Percentiles rank a stretch among this genome's conserved stretches.
Evolutionary conservation across 331 rosid species (phyloP).

Genomic region (Ulmus americana): DNA sequence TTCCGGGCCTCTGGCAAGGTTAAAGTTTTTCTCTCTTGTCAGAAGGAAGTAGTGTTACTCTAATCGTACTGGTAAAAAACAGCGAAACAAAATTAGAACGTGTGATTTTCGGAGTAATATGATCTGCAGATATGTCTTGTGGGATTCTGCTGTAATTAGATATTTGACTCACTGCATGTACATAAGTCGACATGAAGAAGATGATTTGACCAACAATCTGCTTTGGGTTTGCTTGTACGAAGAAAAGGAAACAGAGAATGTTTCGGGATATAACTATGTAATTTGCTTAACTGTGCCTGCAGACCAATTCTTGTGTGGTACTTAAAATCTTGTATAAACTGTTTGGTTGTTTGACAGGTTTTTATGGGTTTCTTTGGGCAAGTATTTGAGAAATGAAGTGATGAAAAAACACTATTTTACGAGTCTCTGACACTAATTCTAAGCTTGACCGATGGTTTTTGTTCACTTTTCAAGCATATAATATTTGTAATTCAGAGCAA

Average conservation of each 20-base stretch:
- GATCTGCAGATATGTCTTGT: constrained; percentile 9
- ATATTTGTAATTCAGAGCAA: too few species aligned
- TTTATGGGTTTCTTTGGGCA: neutral
- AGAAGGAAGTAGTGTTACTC: constrained; percentile 2
- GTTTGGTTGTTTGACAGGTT: neutral
- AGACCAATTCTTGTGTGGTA: neutral
- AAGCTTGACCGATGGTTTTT: too few species aligned
- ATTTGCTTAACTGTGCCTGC: neutral
- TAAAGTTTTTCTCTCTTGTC: neutral
- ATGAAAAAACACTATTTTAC: too few species aligned
- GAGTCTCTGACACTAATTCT: too few species aligned
- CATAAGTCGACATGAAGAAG: constrained; percentile 17
- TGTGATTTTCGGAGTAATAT: neutral
- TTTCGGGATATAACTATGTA: neutral
- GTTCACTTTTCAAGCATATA: too few species aligned
- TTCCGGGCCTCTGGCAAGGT: neutral
- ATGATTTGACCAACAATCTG: constrained; percentile 6
- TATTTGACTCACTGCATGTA: constrained; percentile 10
- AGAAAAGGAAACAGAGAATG: too few species aligned
- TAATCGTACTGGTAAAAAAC: neutral
- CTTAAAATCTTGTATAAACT: neutral
- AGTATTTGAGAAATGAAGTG: neutral
- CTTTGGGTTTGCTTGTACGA: neutral
- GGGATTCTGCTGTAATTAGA: neutral
- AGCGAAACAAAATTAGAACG: neutral